These are phyloP conservation scores for Oryza glumipatula DNA, from an alignment of 176 grass and related monocot species.

Conservation along the genomic window DNA sequence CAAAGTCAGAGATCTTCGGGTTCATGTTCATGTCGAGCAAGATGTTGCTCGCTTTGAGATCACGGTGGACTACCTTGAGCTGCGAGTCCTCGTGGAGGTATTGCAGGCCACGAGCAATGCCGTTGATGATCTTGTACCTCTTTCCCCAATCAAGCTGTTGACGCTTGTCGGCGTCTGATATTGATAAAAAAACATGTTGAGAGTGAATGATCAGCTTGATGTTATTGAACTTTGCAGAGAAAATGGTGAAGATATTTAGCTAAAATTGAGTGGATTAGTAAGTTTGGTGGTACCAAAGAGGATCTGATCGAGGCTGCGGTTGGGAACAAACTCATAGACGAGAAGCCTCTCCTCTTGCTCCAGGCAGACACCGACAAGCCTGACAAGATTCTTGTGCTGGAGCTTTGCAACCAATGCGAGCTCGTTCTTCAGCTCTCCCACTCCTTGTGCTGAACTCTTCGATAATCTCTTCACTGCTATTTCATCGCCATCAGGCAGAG, in stretches of 20 bases:
- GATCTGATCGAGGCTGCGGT: conserved; percentile 35
- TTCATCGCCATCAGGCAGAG: conserved; percentile 31
- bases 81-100: conserved; percentile 83
- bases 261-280: too few species aligned
- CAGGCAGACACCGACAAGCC: conserved; percentile 34
- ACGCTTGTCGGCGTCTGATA: conserved; percentile 27
- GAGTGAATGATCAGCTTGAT: neutral
- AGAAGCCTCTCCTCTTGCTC: conserved; percentile 37
- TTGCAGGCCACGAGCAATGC: conserved; percentile 63
- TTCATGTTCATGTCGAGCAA: conserved; percentile 43
- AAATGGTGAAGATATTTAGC: neutral
- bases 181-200: neutral
- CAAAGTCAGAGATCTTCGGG: conserved; percentile 77
- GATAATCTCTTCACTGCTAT: conserved; percentile 46
- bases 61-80: conserved; percentile 60
- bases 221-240: neutral
- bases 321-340: conserved; percentile 41
- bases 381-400: conserved; percentile 49
- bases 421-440: conserved; percentile 43
- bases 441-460: conserved; percentile 26
- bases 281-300: conserved; percentile 9
- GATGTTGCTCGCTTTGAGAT: conserved; percentile 51
- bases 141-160: conserved; percentile 44
- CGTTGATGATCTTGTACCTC: conserved; percentile 54
- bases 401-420: conserved; percentile 39